Evolutionary conservation across 306 rosid genomes (phyloP).

Genomic region (Glycyrrhiza uralensis): DNA sequence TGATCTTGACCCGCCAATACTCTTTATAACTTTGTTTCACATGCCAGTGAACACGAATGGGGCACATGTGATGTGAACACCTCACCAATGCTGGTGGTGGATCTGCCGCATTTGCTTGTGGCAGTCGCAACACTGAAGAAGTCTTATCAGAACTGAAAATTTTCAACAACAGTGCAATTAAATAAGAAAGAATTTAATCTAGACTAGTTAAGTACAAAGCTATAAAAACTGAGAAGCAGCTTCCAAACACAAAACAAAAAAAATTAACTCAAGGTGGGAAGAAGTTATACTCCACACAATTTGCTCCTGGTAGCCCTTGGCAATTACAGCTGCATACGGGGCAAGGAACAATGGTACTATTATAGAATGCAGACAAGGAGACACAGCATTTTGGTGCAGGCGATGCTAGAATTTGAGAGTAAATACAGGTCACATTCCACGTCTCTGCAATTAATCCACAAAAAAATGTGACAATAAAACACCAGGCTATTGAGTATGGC

Average conservation of each 20-base stretch:
- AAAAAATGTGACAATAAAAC: background rate
- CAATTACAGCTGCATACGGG: conserved; percentile 77
- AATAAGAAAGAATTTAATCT: background rate
- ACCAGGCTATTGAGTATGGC: background rate
- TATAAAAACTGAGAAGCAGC: background rate
- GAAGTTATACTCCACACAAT: conserved; percentile 52
- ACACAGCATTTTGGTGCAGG: conserved; percentile 72
- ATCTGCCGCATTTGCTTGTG: conserved; percentile 15
- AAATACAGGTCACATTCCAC: conserved; percentile 72
- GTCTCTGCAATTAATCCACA: conserved; percentile 47
- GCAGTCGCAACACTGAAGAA: conserved; percentile 42
- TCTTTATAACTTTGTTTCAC: conserved; percentile 68
- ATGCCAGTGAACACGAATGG: conserved; percentile 82
- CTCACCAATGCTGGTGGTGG: conserved; percentile 32
- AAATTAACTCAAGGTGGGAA: background rate
- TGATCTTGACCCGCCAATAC: conserved; percentile 78
- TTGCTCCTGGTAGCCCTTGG: conserved; percentile 50
- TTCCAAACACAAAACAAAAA: background rate
- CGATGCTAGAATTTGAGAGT: conserved; percentile 64
- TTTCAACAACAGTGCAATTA: background rate
- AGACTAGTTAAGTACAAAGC: background rate
- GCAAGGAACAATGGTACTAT: conserved; percentile 58
- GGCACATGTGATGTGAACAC: conserved; percentile 82
- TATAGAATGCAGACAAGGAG: conserved; percentile 77
- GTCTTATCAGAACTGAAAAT: conserved; percentile 43